Conservation (phyloP, 1,139 yeast species). For the Debaryomyces sp. region DNA sequence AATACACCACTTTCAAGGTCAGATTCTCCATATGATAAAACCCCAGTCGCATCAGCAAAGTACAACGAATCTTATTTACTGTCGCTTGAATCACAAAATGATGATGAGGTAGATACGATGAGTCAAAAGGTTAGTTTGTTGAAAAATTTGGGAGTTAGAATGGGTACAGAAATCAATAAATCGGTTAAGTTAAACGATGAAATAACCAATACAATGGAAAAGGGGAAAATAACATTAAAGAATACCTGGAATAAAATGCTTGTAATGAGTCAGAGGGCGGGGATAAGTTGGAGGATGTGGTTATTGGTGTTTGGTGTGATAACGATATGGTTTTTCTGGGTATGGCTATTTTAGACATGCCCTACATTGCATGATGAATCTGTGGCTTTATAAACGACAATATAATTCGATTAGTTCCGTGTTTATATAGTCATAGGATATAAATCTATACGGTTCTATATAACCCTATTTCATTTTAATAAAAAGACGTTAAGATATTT, state of each 20-base stretch:
- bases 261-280: conserved; percentile 80
- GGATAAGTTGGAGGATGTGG: conserved; percentile 84
- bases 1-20: conserved; percentile 40
- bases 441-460: neutral
- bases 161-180: conserved; percentile 85
- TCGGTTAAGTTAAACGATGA: conserved; percentile 64
- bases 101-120: conserved; percentile 73
- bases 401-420: neutral
- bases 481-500: neutral
- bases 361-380: neutral
- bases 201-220: conserved; percentile 50
- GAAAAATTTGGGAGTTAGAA: conserved; percentile 68
- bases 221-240: conserved; percentile 53
- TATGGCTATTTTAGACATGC: conserved; percentile 59
- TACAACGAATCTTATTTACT: conserved; percentile 61
- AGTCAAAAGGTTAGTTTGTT: conserved; percentile 69
- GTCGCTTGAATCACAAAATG: conserved; percentile 82
- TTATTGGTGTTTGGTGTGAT: conserved; percentile 63
- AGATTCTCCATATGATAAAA: conserved; percentile 54
- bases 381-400: neutral
- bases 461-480: conserved; percentile 3
- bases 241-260: conserved; percentile 75
- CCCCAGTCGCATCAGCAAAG: conserved; percentile 35
- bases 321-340: conserved; percentile 71
- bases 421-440: neutral